A percentile compares a stretch with the other conserved stretches of the same genome.
phyloP scores from a whole-genome alignment of 169 alveolate genomes.

The Babesia divergens region DNA sequence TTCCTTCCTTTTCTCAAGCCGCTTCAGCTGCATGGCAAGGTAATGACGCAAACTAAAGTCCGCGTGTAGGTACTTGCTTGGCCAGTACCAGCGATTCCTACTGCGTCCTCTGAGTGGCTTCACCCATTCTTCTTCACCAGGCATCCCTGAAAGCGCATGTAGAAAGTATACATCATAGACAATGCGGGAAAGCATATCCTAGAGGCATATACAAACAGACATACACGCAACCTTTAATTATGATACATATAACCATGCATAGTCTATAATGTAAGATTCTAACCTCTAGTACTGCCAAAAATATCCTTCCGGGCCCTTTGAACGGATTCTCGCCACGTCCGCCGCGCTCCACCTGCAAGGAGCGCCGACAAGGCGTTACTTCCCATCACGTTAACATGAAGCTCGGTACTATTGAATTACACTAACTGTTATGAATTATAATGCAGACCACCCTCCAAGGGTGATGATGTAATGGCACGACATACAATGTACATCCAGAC shows the following conservation, averaged over 20 bases:
- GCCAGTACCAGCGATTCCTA: slow-evolving; percentile 75
- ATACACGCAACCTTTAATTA: not conserved
- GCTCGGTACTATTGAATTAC: no score
- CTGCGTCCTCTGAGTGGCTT: slow-evolving; percentile 74
- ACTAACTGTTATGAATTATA: no score
- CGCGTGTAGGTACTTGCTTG: slow-evolving; percentile 75
- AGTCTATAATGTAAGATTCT: not conserved
- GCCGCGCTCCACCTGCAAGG: slow-evolving; percentile 18
- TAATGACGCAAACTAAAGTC: slow-evolving; percentile 73
- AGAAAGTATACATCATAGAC: no score
- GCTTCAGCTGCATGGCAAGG: slow-evolving; percentile 72
- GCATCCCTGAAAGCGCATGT: slow-evolving; percentile 38
- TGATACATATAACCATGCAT: not conserved
- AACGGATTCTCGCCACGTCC: slow-evolving; percentile 23
- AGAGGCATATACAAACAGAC: not conserved
- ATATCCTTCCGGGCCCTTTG: slow-evolving; percentile 14
- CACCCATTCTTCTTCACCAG: slow-evolving; percentile 77
- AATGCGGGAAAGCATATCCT: no score
- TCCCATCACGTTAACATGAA: not conserved
- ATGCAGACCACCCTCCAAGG: no score
- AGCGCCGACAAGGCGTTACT: not conserved
- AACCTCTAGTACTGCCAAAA: slow-evolving; percentile 18
- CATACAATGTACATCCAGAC: no score
- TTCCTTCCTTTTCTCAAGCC: slow-evolving; percentile 56
- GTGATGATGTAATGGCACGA: no score